phyloP scores from a whole-genome alignment of 2,329 filamentous ascomycete species.

The Diaporthe amygdali region DNA sequence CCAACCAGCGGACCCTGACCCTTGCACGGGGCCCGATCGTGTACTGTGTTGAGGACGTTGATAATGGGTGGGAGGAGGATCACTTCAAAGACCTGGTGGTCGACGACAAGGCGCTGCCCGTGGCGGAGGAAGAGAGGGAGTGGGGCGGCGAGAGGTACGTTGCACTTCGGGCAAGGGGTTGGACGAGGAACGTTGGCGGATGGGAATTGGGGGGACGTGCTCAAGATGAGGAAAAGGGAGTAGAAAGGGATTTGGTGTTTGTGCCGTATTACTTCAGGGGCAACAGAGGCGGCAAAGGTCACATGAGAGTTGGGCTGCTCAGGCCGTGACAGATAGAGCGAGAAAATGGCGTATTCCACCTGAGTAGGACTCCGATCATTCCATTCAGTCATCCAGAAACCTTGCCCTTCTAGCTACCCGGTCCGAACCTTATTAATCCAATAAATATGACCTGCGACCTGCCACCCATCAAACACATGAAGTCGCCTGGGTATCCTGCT shows the following conservation, averaged over 20 bases:
- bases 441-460: background rate
- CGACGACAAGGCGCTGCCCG: slow-evolving; percentile 23
- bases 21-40: slow-evolving; percentile 62
- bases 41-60: slow-evolving; percentile 65
- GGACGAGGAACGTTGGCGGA: slow-evolving; percentile 15
- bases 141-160: slow-evolving; percentile 35
- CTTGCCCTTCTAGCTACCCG: background rate
- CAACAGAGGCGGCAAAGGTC: slow-evolving; percentile 58
- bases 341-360: background rate
- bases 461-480: background rate
- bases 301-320: slow-evolving; percentile 54
- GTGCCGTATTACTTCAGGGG: slow-evolving; percentile 61
- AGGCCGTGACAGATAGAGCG: slow-evolving; percentile 18
- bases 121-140: slow-evolving; percentile 30
- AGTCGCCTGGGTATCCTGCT: slow-evolving; percentile 12
- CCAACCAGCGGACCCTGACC: slow-evolving; percentile 58
- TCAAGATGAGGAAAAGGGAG: background rate
- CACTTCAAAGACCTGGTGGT: slow-evolving; percentile 56
- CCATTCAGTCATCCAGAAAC: background rate
- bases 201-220: background rate
- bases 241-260: slow-evolving; percentile 46
- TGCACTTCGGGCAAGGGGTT: slow-evolving; percentile 30
- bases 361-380: background rate
- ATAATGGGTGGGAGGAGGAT: slow-evolving; percentile 60
- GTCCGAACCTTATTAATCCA: background rate